Evolutionary conservation across 371 early-diverging fungal genomes (phyloP).

Genomic region (Paraphysoderma sedebokerense): DNA sequence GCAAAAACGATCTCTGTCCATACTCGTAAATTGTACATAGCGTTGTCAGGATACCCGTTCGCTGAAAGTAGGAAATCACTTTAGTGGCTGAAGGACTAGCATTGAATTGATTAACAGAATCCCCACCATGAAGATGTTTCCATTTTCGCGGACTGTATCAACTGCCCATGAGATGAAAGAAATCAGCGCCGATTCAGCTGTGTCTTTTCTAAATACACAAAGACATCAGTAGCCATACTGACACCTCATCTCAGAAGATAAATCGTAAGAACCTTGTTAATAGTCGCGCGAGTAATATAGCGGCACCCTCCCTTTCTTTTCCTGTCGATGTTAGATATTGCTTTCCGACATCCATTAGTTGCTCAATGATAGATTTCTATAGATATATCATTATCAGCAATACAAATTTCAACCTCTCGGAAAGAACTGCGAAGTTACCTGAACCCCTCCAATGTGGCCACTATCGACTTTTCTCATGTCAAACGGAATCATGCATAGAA

Average conservation of each 20-base stretch:
- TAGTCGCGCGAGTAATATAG: conserved; percentile 57
- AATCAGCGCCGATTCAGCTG: conserved; percentile 8
- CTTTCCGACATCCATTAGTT: conserved; percentile 11
- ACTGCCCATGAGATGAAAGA: conserved; percentile 44
- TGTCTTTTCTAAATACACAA: neutral
- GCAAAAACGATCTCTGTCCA: conserved; percentile 39
- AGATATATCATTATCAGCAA: too few relatives aligned
- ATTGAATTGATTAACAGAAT: too few relatives aligned
- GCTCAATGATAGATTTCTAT: conserved; percentile 8
- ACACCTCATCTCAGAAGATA: neutral
- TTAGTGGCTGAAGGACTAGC: conserved; percentile 1
- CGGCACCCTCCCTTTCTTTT: conserved; percentile 72
- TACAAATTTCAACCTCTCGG: neutral
- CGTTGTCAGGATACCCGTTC: conserved; percentile 40
- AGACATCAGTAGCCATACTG: conserved; percentile 3
- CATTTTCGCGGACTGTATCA: conserved; percentile 13
- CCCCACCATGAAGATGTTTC: conserved; percentile 26
- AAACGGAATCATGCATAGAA: conserved; percentile 84
- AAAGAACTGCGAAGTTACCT: neutral
- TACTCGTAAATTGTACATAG: conserved; percentile 50
- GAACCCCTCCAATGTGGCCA: conserved; percentile 8
- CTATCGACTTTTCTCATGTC: conserved; percentile 71
- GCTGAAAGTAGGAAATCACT: conserved; percentile 13
- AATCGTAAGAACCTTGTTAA: conserved; percentile 41
- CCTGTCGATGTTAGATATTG: conserved; percentile 38